phyloP scores from a whole-genome alignment of 23 red algal species.

The Chondrus crispus region DNA sequence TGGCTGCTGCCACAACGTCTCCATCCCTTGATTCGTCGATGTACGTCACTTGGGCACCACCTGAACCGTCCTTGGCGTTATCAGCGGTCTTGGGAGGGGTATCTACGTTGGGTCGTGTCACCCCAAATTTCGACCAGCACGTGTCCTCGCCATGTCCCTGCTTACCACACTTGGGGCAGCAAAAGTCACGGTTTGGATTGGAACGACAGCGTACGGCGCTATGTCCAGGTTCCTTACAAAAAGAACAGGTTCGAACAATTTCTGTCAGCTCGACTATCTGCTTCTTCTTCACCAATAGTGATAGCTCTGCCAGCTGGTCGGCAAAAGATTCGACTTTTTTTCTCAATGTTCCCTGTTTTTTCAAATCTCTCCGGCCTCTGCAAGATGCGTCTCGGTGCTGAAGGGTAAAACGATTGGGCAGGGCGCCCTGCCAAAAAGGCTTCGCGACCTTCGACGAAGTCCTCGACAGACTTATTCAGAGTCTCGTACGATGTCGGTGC shows the following conservation, averaged over 20 bases:
- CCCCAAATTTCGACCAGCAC: not conserved
- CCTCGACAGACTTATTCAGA: not conserved
- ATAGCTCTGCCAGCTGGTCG: not conserved
- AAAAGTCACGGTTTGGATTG: not conserved
- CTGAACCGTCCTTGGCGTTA: not conserved
- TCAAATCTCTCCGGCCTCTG: no score
- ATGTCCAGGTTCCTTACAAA: no score
- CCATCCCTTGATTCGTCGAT: not conserved
- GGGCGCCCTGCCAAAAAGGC: no score
- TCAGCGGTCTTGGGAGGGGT: not conserved
- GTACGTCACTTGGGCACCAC: not conserved
- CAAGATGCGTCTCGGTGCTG: no score
- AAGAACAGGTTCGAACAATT: no score
- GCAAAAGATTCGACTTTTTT: not conserved
- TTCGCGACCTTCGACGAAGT: no score
- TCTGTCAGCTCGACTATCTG: not conserved
- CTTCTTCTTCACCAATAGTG: constrained; percentile 4
- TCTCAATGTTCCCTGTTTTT: no score
- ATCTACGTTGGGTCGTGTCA: no score
- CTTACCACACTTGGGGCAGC: not conserved
- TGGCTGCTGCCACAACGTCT: no score
- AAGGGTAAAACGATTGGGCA: no score
- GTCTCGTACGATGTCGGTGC: not conserved
- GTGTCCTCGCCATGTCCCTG: not conserved
- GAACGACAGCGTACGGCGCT: not conserved